phyloP scores from a whole-genome alignment of 2,329 filamentous ascomycete species.

The Cladobotryum mycophilum region DNA sequence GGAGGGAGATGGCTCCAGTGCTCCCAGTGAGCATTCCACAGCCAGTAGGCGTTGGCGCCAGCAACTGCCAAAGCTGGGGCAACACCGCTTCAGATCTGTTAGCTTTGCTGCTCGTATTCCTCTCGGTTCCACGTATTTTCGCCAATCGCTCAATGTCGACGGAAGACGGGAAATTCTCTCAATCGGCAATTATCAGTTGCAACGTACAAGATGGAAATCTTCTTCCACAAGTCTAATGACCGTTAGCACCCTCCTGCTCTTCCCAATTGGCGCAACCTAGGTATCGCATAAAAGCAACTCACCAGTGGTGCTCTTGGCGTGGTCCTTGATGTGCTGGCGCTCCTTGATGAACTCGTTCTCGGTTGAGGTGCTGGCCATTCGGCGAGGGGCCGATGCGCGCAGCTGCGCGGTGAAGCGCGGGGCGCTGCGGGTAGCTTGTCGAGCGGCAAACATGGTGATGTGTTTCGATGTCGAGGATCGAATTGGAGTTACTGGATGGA shows the following conservation, averaged over 20 bases:
- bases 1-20: constrained; percentile 83
- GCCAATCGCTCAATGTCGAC: not conserved
- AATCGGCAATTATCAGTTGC: constrained; percentile 3
- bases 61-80: constrained; percentile 67
- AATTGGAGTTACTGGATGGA: constrained; percentile 22
- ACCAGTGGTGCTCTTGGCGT: constrained; percentile 82
- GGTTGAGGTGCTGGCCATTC: constrained; percentile 63
- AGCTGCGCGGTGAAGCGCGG: constrained; percentile 58
- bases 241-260: constrained; percentile 24
- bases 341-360: constrained; percentile 95
- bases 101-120: constrained; percentile 15
- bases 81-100: constrained; percentile 53
- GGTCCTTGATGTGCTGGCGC: constrained; percentile 82
- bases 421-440: constrained; percentile 53
- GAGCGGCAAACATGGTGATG: constrained; percentile 57
- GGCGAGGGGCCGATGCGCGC: constrained; percentile 59
- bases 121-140: not conserved
- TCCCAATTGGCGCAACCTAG: not conserved
- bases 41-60: constrained; percentile 74
- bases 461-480: constrained; percentile 18
- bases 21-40: constrained; percentile 97
- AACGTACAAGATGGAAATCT: constrained; percentile 90
- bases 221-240: constrained; percentile 78
- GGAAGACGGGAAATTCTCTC: constrained; percentile 21
- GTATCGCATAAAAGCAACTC: constrained; percentile 31